These are phyloP conservation scores for Lichtheimia ramosa DNA, from an alignment of 371 early-diverging fungal genomes.

Conservation along the genomic window DNA sequence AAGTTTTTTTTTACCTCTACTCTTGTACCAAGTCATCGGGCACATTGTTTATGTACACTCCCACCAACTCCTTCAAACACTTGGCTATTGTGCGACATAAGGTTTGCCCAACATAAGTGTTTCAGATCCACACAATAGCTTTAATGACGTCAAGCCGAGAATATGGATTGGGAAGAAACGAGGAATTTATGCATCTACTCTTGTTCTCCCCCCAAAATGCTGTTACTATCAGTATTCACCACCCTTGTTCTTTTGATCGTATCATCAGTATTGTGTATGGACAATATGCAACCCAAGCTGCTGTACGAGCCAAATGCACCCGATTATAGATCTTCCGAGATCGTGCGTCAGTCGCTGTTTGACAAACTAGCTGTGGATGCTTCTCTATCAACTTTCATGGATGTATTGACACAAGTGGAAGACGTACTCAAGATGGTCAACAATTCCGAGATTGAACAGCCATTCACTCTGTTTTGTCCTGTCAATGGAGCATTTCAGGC, in stretches of 20 bases:
- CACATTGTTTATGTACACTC: constrained; percentile 14
- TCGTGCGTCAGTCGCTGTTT: constrained; percentile 35
- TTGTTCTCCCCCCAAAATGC: constrained; percentile 3
- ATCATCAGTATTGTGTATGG: constrained; percentile 1
- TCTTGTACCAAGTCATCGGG: constrained; percentile 23
- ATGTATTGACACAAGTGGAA: constrained; percentile 36
- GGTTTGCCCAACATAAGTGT: constrained; percentile 7
- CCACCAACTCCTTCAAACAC: constrained; percentile 24
- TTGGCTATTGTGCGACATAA: constrained; percentile 13
- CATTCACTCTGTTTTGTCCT: constrained; percentile 43
- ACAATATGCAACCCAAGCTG: constrained; percentile 11
- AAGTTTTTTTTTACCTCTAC: constrained; percentile 6
- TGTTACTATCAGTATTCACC: background rate
- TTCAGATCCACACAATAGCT: constrained; percentile 5
- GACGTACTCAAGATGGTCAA: constrained; percentile 34
- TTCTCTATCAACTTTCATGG: constrained; percentile 45
- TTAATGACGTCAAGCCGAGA: constrained; percentile 17
- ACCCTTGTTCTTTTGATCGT: constrained; percentile 3
- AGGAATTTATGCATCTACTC: background rate
- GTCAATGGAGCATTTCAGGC: constrained; percentile 38
- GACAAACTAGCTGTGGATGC: constrained; percentile 47
- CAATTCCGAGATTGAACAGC: constrained; percentile 19
- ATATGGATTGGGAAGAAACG: background rate
- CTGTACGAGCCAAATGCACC: constrained; percentile 41
- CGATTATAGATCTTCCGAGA: constrained; percentile 26